Percentiles rank a stretch among this genome's conserved stretches.
Evolutionary conservation across 1,139 yeast species (phyloP).

Genomic region (Candida tunisiensis): DNA sequence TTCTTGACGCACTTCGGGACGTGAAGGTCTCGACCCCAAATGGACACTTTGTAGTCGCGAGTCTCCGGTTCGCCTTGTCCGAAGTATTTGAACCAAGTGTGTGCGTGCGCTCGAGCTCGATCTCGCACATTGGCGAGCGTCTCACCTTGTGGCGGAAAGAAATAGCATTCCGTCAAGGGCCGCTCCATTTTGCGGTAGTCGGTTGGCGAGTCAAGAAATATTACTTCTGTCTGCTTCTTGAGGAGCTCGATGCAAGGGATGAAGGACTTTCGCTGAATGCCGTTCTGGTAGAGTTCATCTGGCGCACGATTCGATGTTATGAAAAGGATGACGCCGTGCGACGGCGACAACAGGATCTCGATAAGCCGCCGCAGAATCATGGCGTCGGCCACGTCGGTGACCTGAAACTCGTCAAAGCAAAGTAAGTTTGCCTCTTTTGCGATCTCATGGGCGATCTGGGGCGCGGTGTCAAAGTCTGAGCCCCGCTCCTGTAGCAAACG

Average conservation of each 20-base stretch:
- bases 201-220: conserved; percentile 74
- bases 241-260: conserved; percentile 80
- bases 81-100: conserved; percentile 68
- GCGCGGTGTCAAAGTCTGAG: conserved; percentile 65
- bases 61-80: conserved; percentile 32
- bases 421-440: conserved; percentile 60
- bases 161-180: conserved; percentile 70
- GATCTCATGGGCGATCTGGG: conserved; percentile 68
- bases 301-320: conserved; percentile 95
- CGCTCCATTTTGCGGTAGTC: conserved; percentile 84
- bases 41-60: conserved; percentile 28
- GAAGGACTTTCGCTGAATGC: conserved; percentile 81
- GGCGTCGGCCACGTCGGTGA: conserved; percentile 96
- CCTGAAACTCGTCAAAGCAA: conserved; percentile 87
- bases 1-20: conserved; percentile 71
- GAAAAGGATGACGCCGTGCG: conserved; percentile 72
- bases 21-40: conserved; percentile 76
- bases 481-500: conserved; percentile 48
- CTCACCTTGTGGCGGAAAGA: conserved; percentile 32
- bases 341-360: conserved; percentile 39
- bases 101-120: conserved; percentile 46
- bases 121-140: conserved; percentile 27
- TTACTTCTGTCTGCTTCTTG: conserved; percentile 57
- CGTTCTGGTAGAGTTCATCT: conserved; percentile 80
- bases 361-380: conserved; percentile 74